phyloP scores from a whole-genome alignment of 2,329 filamentous ascomycete species.

The Diaporthe longicolla region DNA sequence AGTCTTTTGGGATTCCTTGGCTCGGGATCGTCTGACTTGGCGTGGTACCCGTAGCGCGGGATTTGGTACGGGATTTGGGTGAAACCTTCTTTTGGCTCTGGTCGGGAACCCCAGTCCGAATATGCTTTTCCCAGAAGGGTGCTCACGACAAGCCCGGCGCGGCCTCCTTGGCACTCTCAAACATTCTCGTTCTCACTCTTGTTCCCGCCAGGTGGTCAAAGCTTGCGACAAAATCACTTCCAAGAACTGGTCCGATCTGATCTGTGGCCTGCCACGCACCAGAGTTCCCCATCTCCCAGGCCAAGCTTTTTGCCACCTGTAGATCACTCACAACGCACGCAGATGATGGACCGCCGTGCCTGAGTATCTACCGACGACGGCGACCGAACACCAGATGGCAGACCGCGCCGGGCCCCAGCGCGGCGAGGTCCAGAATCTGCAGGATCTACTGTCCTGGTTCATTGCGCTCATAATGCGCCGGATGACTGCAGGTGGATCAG shows the following conservation, averaged over 20 bases:
- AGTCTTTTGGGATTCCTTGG: slow-evolving; percentile 35
- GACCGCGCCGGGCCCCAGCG: not conserved
- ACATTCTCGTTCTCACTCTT: slow-evolving; percentile 20
- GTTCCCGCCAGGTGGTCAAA: slow-evolving; percentile 29
- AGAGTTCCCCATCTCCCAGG: slow-evolving; percentile 10
- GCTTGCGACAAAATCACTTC: slow-evolving; percentile 26
- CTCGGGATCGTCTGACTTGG: slow-evolving; percentile 37
- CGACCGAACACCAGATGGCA: slow-evolving; percentile 6
- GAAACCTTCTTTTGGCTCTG: slow-evolving; percentile 36
- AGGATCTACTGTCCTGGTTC: not conserved
- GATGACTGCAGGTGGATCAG: not conserved
- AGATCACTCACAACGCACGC: slow-evolving; percentile 16
- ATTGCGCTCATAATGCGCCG: not conserved
- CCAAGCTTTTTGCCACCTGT: slow-evolving; percentile 34
- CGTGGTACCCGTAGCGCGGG: slow-evolving; percentile 33
- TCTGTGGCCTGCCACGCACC: slow-evolving; percentile 6
- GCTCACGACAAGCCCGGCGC: slow-evolving; percentile 7
- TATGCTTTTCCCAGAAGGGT: slow-evolving; percentile 1
- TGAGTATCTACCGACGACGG: slow-evolving; percentile 1
- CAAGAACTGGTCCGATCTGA: slow-evolving; percentile 32
- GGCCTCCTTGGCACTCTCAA: slow-evolving; percentile 23
- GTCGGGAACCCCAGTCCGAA: slow-evolving; percentile 19
- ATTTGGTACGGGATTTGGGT: slow-evolving; percentile 40
- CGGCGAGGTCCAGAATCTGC: not conserved
- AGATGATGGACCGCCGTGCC: not conserved